Evolutionary conservation across 2,329 filamentous ascomycete genomes (phyloP), one percentile per base, ranked within the genome.

Genomic region (Magnaporthiopsis poae): DNA sequence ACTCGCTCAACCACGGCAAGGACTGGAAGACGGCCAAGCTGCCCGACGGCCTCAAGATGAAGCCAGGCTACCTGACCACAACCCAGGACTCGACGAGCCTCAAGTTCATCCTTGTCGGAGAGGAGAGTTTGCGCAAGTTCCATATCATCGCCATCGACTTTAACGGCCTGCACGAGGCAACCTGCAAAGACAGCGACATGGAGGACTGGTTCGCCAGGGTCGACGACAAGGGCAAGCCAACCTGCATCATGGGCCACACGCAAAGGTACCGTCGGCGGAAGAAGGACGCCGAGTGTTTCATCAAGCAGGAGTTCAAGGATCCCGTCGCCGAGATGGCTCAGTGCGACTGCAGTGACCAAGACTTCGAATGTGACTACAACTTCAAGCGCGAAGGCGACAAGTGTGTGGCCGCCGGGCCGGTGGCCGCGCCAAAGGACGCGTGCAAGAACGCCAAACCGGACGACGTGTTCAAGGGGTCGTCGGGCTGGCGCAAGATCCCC

Each of bases 321-420:
- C 88, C 90, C 0, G 78, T 85, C 46, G 86, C 90, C 1, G 80
- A 88, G 68, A 89, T 85, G 35, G 86, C 91, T 71, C 78, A 86
- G 62, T 99, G 95, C 80, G 86, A 91, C 60, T 99, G 95, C 77
- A 87, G 88, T 0, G 86, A 90, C 67, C 81, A 82, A 46, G 96
- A 99, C 76, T 99, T 96, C 75, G 95, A 99, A 78, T 99, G 95
- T 75, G 94, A 98, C 74, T 96, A 90, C 81, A 96, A 96, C 76
- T 98, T 96, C 68, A 85, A 86, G 71, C 82, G 82, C 67, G 86
- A 94, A 69, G 82, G 85, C 65, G 85, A 84, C 64, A 83, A 88
- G 69, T 98, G 95, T 74, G 81, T 87, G 31, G 83, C 85, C 9
- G 84, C 82, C 33, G 87, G 86, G 0, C 80, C 84, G 3, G 76